These are phyloP conservation scores for Allantophomopsis cytisporea DNA, from an alignment of 2,329 filamentous ascomycete species.

Conservation along the genomic window DNA sequence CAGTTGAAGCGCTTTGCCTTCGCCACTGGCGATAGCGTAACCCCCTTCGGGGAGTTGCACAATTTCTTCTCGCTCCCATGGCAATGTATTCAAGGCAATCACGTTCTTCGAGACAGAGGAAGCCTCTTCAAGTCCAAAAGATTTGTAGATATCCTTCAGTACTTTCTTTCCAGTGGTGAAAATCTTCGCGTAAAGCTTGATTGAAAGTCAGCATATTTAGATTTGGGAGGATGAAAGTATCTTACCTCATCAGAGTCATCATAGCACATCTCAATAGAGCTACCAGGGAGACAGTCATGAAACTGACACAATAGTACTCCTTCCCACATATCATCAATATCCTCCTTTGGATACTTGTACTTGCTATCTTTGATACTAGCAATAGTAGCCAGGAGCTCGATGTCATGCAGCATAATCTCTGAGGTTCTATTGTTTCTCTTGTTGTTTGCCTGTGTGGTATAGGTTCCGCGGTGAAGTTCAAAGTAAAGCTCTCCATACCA, in stretches of 20 bases:
- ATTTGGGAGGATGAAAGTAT: not conserved
- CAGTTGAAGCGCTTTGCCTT: constrained; percentile 36
- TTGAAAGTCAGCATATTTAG: constrained; percentile 11
- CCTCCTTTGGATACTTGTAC: constrained; percentile 85
- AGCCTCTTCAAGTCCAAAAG: constrained; percentile 41
- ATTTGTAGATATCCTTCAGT: constrained; percentile 53
- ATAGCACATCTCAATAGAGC: constrained; percentile 95
- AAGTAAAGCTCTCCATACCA: constrained; percentile 99
- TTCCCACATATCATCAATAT: constrained; percentile 97
- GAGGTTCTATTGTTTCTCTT: constrained; percentile 85
- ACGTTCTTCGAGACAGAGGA: constrained; percentile 23
- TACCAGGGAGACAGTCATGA: constrained; percentile 92
- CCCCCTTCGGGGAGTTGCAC: constrained; percentile 44
- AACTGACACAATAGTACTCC: constrained; percentile 85
- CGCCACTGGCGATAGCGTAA: constrained; percentile 41
- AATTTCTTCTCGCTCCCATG: constrained; percentile 70
- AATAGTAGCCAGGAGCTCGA: constrained; percentile 79
- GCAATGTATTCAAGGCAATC: constrained; percentile 69
- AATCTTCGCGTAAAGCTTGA: constrained; percentile 63
- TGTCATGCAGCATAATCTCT: constrained; percentile 72
- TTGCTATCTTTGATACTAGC: constrained; percentile 58
- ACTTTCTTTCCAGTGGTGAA: constrained; percentile 65
- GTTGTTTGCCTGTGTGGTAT: constrained; percentile 95
- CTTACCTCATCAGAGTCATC: constrained; percentile 75
- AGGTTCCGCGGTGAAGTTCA: constrained; percentile 91